These are phyloP conservation scores for Arthrobotrys sinensis DNA, from an alignment of 2,329 filamentous ascomycete genomes.

Conservation along the genomic window DNA sequence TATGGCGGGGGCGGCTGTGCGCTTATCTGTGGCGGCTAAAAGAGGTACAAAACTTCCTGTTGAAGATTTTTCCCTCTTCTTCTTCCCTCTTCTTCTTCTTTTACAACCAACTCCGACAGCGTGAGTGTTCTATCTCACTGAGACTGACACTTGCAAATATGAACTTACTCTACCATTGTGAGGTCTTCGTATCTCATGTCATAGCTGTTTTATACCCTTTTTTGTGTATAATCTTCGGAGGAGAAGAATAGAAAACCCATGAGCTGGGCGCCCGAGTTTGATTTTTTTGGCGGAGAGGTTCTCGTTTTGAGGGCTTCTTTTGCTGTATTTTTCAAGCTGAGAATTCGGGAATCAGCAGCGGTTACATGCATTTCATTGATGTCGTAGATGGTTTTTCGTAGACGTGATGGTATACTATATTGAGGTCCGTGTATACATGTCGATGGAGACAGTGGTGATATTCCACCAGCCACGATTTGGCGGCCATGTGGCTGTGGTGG, in stretches of 20 bases:
- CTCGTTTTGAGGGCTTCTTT: conserved; percentile 59
- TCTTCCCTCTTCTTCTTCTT: conserved; percentile 35
- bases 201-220: conserved; percentile 36
- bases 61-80: conserved; percentile 17
- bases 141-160: conserved; percentile 16
- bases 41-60: background rate
- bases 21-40: conserved; percentile 36
- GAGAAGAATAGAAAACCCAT: conserved; percentile 59
- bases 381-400: conserved; percentile 8
- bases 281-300: conserved; percentile 41
- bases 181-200: background rate
- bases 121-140: conserved; percentile 10
- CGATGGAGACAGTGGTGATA: background rate
- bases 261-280: conserved; percentile 61
- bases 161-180: conserved; percentile 41
- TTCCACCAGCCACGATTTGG: conserved; percentile 4
- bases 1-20: conserved; percentile 15
- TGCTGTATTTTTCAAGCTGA: conserved; percentile 53
- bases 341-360: conserved; percentile 62
- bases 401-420: background rate
- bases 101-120: conserved; percentile 56
- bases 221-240: conserved; percentile 47
- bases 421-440: background rate
- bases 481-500: conserved; percentile 20
- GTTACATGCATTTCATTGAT: conserved; percentile 49